Percentiles rank a stretch among this genome's conserved stretches.
Conservation (phyloP, 108 stramenopile species). For the Cylindrotheca closterium region DNA sequence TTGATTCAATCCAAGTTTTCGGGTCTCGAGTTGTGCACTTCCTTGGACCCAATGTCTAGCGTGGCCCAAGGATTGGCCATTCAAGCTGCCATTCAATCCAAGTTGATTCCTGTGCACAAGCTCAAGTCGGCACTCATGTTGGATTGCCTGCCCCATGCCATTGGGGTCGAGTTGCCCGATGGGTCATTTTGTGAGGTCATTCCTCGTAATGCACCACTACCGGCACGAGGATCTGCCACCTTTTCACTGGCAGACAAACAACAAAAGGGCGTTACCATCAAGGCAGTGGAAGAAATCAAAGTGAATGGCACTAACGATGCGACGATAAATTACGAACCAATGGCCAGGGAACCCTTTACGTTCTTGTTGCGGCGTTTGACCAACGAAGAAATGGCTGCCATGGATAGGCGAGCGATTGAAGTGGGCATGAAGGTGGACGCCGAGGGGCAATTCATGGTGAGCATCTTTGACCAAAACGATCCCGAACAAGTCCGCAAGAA, state of each 20-base stretch:
- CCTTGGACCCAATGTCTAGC: conserved; percentile 70
- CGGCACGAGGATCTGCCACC: conserved; percentile 59
- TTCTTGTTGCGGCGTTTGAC: conserved; percentile 66
- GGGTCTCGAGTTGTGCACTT: conserved; percentile 56
- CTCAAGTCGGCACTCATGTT: conserved; percentile 79
- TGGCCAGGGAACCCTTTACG: conserved; percentile 57
- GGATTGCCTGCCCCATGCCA: conserved; percentile 79
- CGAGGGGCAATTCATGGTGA: conserved; percentile 67
- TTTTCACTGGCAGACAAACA: conserved; percentile 53
- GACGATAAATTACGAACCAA: conserved; percentile 51
- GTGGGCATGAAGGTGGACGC: conserved; percentile 69
- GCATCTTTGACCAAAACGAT: conserved; percentile 74
- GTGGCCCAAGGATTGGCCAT: conserved; percentile 83
- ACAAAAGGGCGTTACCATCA: conserved; percentile 71
- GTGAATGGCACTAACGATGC: conserved; percentile 4
- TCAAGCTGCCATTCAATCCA: conserved; percentile 71
- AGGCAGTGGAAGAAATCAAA: conserved; percentile 65
- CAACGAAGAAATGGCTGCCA: conserved; percentile 14
- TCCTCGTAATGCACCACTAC: conserved; percentile 55
- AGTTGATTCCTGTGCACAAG: conserved; percentile 57
- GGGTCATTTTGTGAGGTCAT: conserved; percentile 59
- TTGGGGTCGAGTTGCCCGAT: conserved; percentile 50
- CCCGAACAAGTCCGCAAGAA: conserved; percentile 70
- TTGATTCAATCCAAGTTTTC: conserved; percentile 70
- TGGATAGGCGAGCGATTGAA: conserved; percentile 45